These are phyloP conservation scores for Ceratocystis cacaofunesta DNA, from an alignment of 2,329 filamentous ascomycete genomes.

Conservation along the genomic window DNA sequence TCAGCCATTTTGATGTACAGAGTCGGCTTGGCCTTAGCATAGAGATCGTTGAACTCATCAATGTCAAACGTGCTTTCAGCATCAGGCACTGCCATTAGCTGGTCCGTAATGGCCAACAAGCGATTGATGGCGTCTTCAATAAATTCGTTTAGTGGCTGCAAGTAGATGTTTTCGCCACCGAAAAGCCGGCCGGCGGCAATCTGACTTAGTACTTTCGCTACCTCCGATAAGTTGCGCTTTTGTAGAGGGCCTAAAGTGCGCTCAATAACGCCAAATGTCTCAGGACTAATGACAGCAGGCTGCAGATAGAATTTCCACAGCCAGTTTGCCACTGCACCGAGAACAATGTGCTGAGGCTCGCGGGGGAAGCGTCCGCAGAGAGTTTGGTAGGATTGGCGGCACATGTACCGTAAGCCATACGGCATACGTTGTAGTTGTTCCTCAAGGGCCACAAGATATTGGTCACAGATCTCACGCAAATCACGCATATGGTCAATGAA, in stretches of 20 bases:
- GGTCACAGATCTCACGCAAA: conserved; percentile 83
- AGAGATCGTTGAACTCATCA: conserved; percentile 96
- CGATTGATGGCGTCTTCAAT: conserved; percentile 72
- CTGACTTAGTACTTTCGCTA: conserved; percentile 82
- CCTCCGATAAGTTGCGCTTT: conserved; percentile 80
- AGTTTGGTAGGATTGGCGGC: conserved; percentile 69
- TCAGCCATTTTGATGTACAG: conserved; percentile 99
- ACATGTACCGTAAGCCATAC: conserved; percentile 79
- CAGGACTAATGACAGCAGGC: conserved; percentile 74
- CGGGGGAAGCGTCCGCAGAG: conserved; percentile 63
- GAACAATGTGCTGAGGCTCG: conserved; percentile 60
- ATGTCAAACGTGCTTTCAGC: conserved; percentile 92
- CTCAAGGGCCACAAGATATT: conserved; percentile 70
- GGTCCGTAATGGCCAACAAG: conserved; percentile 57
- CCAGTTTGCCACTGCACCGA: conserved; percentile 81
- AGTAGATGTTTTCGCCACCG: conserved; percentile 84
- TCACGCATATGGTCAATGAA: conserved; percentile 94
- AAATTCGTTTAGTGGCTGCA: conserved; percentile 89
- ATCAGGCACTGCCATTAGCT: conserved; percentile 69
- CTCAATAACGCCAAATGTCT: conserved; percentile 86
- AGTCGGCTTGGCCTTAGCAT: conserved; percentile 89
- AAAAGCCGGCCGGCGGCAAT: conserved; percentile 80
- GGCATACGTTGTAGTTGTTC: conserved; percentile 78
- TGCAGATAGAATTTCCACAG: conserved; percentile 89
- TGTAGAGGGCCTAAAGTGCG: conserved; percentile 77